A percentile compares a stretch with the other conserved stretches of the same genome.
Evolutionary conservation across 352 stramenopile species (phyloP).

Genomic region (Pythium vanterpoolii): DNA sequence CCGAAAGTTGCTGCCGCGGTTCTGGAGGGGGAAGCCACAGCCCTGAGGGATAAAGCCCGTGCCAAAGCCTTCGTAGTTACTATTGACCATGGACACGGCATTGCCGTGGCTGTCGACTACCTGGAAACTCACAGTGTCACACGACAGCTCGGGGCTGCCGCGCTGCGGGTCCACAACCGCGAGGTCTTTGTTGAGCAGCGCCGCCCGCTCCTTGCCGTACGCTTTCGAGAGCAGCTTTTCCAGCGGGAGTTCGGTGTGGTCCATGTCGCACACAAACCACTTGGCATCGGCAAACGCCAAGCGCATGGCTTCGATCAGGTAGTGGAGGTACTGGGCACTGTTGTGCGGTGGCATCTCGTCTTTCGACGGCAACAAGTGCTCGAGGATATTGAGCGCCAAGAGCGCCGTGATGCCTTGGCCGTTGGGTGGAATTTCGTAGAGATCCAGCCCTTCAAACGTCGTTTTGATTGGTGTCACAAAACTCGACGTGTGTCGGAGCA

Average conservation of each 20-base stretch:
- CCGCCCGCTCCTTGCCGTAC: conserved; percentile 60
- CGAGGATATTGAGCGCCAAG: conserved; percentile 93
- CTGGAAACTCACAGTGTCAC: conserved; percentile 95
- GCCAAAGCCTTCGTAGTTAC: conserved; percentile 97
- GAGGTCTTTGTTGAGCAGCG: conserved; percentile 37
- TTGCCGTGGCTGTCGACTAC: conserved; percentile 95
- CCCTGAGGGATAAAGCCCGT: conserved; percentile 91
- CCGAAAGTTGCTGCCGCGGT: conserved; percentile 94
- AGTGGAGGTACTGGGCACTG: conserved; percentile 82
- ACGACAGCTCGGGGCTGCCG: conserved; percentile 60
- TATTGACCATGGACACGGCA: conserved; percentile 98
- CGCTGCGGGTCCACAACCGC: conserved; percentile 53
- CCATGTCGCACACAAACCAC: conserved; percentile 81
- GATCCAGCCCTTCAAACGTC: conserved; percentile 76
- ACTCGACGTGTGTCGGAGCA: conserved; percentile 77
- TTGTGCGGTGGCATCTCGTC: conserved; percentile 37
- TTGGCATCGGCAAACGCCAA: conserved; percentile 93
- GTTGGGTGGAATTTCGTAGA: conserved; percentile 96
- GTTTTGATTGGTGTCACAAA: conserved; percentile 92
- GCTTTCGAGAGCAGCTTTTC: conserved; percentile 72
- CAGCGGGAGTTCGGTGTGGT: conserved; percentile 56
- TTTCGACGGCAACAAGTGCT: conserved; percentile 41
- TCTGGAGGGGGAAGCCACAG: conserved; percentile 97
- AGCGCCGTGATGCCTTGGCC: conserved; percentile 95
- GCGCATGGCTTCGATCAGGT: conserved; percentile 91